A percentile compares a stretch with the other conserved stretches of the same genome.
These are phyloP conservation scores for Trapa bicornis DNA, from an alignment of 345 rosid genomes.

Conservation along the genomic window DNA sequence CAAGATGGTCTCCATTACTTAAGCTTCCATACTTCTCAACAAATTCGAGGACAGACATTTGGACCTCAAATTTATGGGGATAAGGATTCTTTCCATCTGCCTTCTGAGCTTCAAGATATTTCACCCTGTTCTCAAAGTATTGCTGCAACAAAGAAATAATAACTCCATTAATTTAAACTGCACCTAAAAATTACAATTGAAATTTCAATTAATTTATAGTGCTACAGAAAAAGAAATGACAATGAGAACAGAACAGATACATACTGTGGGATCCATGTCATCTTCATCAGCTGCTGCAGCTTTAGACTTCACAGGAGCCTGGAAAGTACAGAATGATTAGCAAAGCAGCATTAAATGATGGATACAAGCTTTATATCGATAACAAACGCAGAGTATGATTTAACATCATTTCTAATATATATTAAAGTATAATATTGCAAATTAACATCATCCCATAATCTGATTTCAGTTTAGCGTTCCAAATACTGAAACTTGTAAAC, in stretches of 20 bases:
- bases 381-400: neutral
- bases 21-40: slow-evolving; percentile 45
- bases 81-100: slow-evolving; percentile 64
- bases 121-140: slow-evolving; percentile 74
- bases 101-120: slow-evolving; percentile 53
- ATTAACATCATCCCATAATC: neutral
- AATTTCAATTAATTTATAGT: neutral
- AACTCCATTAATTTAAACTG: neutral
- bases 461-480: neutral
- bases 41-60: slow-evolving; percentile 52
- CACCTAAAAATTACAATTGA: neutral
- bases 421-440: neutral
- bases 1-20: slow-evolving; percentile 60
- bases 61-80: slow-evolving; percentile 65
- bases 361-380: neutral
- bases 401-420: neutral
- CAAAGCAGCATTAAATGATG: neutral
- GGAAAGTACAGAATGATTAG: slow-evolving; percentile 1
- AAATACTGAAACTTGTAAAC: neutral
- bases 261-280: slow-evolving; percentile 93
- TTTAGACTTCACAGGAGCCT: slow-evolving; percentile 39
- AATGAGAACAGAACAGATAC: slow-evolving; percentile 12
- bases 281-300: slow-evolving; percentile 67
- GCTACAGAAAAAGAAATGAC: neutral
- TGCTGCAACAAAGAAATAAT: slow-evolving; percentile 35